Conservation (phyloP, 1,139 yeast species). For the Yamadazyma mexicana region DNA sequence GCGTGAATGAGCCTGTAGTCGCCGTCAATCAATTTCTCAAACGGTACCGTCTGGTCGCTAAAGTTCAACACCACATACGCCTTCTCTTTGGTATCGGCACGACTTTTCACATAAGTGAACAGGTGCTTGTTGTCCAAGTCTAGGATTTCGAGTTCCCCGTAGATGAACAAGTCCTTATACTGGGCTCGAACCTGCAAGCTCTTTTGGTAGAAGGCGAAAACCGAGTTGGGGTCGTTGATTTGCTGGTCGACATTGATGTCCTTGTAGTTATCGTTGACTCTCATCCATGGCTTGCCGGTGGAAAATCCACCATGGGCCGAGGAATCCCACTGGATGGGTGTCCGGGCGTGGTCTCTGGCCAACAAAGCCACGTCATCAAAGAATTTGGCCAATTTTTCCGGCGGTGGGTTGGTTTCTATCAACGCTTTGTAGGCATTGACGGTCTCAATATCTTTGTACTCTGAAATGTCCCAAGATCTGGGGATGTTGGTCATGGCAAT, state of each 20-base stretch:
- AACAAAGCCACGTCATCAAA: conserved; percentile 35
- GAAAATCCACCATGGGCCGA: conserved; percentile 50
- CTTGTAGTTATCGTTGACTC: conserved; percentile 50
- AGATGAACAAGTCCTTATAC: conserved; percentile 42
- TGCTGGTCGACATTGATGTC: conserved; percentile 52
- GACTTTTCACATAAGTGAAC: conserved; percentile 13
- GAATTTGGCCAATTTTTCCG: conserved; percentile 23
- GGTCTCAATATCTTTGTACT: conserved; percentile 52
- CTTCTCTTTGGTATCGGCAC: conserved; percentile 1
- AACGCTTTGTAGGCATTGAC: conserved; percentile 37
- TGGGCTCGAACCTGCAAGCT: conserved; percentile 46
- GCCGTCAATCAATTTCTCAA: conserved; percentile 30
- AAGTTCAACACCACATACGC: conserved; percentile 50
- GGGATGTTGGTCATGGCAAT: conserved; percentile 53
- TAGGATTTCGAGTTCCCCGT: conserved; percentile 47
- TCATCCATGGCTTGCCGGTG: conserved; percentile 54
- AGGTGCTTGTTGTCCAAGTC: conserved; percentile 24
- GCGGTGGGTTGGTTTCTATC: conserved; percentile 2
- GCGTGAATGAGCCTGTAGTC: conserved; percentile 25
- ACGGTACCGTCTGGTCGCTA: conserved; percentile 28
- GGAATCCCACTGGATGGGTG: conserved; percentile 61
- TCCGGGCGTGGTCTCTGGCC: conserved; percentile 57
- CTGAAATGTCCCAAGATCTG: conserved; percentile 45
- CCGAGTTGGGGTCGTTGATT: conserved; percentile 45
- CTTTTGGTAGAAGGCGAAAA: conserved; percentile 46